A percentile compares a stretch with the other conserved stretches of the same genome.
Conservation (phyloP, 768 basidiomycete species). For the Rhizopogon vulgaris region DNA sequence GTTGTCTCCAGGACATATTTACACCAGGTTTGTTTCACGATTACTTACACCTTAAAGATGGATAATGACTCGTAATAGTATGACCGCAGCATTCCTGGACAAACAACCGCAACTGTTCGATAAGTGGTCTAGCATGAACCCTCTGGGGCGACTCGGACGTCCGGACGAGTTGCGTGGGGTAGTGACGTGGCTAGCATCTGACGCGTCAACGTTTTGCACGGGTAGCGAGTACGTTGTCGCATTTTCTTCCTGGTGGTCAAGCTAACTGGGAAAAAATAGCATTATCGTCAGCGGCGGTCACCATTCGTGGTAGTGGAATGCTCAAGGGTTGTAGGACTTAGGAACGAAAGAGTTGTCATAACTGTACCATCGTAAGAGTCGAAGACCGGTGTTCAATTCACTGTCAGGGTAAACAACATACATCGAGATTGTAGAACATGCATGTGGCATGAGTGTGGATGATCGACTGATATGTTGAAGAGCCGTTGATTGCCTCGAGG, state of each 20-base stretch:
- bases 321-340: not conserved
- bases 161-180: constrained; percentile 73
- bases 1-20: constrained; percentile 72
- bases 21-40: constrained; percentile 44
- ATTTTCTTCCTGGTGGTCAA: not conserved
- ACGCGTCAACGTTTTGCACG: constrained; percentile 74
- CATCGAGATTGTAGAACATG: no score
- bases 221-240: constrained; percentile 65
- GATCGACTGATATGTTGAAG: no score
- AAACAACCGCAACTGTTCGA: constrained; percentile 52
- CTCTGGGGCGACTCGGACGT: constrained; percentile 63
- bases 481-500: no score
- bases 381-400: no score
- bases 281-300: constrained; percentile 28
- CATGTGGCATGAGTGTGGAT: no score
- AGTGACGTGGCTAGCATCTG: constrained; percentile 63
- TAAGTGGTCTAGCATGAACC: constrained; percentile 67
- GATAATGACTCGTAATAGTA: constrained; percentile 31
- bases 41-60: not conserved
- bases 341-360: not conserved
- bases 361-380: not conserved
- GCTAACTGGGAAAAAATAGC: constrained; percentile 5
- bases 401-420: no score
- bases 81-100: constrained; percentile 72
- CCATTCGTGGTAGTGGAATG: constrained; percentile 20